A percentile compares a stretch with the other conserved stretches of the same genome.
These are phyloP conservation scores for Panellus pusillus DNA, from an alignment of 768 basidiomycete species.

Conservation along the genomic window DNA sequence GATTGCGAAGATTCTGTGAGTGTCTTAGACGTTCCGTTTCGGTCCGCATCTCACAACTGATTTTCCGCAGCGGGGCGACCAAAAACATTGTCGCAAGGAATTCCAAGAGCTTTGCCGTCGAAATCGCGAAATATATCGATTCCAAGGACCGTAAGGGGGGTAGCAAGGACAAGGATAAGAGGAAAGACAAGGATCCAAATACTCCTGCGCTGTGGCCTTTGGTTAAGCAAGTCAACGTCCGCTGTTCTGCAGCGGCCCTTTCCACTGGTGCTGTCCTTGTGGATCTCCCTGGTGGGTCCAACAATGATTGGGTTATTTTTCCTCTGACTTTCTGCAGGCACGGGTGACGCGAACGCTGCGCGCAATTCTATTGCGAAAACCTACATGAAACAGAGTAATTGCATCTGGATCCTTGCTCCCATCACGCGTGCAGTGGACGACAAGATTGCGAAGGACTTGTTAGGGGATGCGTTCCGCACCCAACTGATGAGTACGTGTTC, in stretches of 20 bases:
- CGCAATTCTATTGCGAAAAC: slow-evolving; percentile 53
- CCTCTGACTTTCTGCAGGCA: slow-evolving; percentile 33
- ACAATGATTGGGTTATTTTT: neutral
- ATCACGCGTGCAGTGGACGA: slow-evolving; percentile 66
- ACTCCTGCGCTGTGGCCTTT: slow-evolving; percentile 60
- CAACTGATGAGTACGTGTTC: slow-evolving; percentile 56
- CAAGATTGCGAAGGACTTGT: slow-evolving; percentile 63
- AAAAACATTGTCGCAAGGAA: slow-evolving; percentile 52
- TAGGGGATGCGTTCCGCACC: slow-evolving; percentile 63
- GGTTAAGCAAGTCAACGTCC: slow-evolving; percentile 62
- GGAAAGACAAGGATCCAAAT: slow-evolving; percentile 26
- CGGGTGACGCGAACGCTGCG: slow-evolving; percentile 66
- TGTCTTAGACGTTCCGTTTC: neutral
- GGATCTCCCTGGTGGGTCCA: slow-evolving; percentile 55
- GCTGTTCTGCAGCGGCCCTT: slow-evolving; percentile 50
- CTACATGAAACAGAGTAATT: slow-evolving; percentile 66
- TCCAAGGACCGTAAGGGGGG: slow-evolving; percentile 61
- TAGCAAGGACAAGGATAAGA: slow-evolving; percentile 36
- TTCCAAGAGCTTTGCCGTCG: slow-evolving; percentile 51
- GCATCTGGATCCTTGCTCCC: slow-evolving; percentile 67
- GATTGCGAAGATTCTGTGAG: slow-evolving; percentile 32
- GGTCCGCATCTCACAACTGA: neutral
- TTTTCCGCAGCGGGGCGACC: slow-evolving; percentile 38
- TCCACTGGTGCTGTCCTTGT: slow-evolving; percentile 63
- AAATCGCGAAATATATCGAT: slow-evolving; percentile 65